Evolutionary conservation across 495 filamentous ascomycete species (phyloP).

Genomic region (Xylaria acuta): DNA sequence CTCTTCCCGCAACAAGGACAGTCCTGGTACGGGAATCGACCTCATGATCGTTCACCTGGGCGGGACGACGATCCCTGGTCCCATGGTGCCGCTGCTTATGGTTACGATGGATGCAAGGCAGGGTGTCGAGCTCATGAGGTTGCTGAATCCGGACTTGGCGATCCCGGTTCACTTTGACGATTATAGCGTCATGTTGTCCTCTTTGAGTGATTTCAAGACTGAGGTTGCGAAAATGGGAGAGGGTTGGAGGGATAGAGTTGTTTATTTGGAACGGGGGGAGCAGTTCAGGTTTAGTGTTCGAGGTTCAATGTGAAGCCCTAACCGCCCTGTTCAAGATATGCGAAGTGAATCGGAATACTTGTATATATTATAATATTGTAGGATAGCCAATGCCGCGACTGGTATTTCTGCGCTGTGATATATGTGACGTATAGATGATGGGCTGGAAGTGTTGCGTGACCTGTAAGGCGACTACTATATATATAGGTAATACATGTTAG

Average conservation of each 20-base stretch:
- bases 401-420: neutral
- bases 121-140: conserved; percentile 63
- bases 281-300: conserved; percentile 62
- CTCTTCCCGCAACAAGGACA: neutral
- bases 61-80: conserved; percentile 69
- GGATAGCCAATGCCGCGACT: neutral
- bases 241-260: conserved; percentile 58
- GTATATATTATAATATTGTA: neutral
- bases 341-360: neutral
- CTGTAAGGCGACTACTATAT: no score
- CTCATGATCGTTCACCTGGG: conserved; percentile 73
- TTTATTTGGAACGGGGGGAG: conserved; percentile 69
- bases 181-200: conserved; percentile 67
- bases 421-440: neutral
- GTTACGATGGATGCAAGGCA: conserved; percentile 76
- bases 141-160: conserved; percentile 68
- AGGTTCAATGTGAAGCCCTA: conserved; percentile 6
- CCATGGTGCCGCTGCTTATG: conserved; percentile 64
- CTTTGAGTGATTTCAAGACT: conserved; percentile 65
- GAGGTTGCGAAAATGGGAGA: conserved; percentile 54
- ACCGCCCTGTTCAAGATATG: no score
- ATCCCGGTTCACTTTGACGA: conserved; percentile 77
- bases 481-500: no score
- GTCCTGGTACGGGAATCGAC: conserved; percentile 56
- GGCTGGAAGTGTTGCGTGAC: neutral